Conservation (phyloP, 1,139 yeast species). For the Protomyces macrosporus region DNA sequence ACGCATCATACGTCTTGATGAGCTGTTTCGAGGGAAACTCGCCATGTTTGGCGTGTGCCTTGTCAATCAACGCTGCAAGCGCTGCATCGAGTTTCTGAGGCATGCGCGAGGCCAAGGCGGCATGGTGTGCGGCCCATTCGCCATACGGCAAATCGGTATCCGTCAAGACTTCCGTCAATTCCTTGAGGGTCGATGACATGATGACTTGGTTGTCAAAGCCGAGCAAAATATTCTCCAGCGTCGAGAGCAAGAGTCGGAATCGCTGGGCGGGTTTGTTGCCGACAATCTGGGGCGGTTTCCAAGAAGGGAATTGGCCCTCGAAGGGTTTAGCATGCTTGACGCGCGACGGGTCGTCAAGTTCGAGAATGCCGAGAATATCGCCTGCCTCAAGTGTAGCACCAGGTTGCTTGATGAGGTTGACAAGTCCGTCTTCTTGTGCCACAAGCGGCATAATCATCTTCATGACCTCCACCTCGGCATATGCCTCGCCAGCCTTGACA, state of each 20-base stretch:
- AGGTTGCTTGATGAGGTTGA: conserved; percentile 94
- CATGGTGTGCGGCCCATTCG: conserved; percentile 79
- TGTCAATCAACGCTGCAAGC: conserved; percentile 58
- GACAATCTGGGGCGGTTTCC: conserved; percentile 73
- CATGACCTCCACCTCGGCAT: conserved; percentile 98
- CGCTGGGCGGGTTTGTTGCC: conserved; percentile 82
- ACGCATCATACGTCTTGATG: conserved; percentile 56
- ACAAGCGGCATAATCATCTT: conserved; percentile 59
- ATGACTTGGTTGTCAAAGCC: conserved; percentile 96
- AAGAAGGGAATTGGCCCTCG: conserved; percentile 86
- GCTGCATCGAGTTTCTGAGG: conserved; percentile 70
- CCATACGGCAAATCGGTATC: conserved; percentile 83
- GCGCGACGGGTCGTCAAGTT: conserved; percentile 93
- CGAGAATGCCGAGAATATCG: conserved; percentile 88
- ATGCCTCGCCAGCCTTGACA: conserved; percentile 83
- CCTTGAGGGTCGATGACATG: conserved; percentile 73
- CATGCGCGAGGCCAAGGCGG: conserved; percentile 88
- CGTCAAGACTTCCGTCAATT: conserved; percentile 64
- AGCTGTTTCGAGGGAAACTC: conserved; percentile 92
- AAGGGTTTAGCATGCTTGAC: conserved; percentile 95
- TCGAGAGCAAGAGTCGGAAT: conserved; percentile 54
- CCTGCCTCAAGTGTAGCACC: conserved; percentile 95
- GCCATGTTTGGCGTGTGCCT: conserved; percentile 55
- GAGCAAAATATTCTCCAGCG: conserved; percentile 68
- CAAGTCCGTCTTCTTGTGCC: conserved; percentile 87